Base-by-base conservation (phyloP, 2,329 filamentous ascomycete species). In the Teratosphaeria gauchensis region DNA sequence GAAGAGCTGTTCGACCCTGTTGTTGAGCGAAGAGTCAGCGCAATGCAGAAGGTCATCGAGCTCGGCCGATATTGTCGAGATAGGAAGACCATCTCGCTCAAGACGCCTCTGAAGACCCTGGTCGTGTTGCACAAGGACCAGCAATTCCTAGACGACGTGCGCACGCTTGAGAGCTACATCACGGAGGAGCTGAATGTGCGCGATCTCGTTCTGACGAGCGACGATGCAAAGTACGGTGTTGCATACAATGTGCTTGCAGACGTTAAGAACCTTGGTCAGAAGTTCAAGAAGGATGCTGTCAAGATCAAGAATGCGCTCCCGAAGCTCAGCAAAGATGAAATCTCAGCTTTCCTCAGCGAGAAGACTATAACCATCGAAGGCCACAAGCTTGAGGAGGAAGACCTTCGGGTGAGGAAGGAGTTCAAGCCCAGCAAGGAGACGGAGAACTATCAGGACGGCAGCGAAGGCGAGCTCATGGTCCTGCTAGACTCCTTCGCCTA, bases 31-130 rank as follows among this genome's bases (percentile, higher is more conserved):
- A 84, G 89, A 64, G 91, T 97, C 12, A 81, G 83, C 62, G 85
- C 91, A 54, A 97, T 99, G 94, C 92, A 97, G 74, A 88, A 86
- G 54, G 91, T 97, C 70, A 96, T 99, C 72, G 91, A 97, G 69
- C 82, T 97, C 62, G 90, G 85, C 53, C 84, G 94, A 70, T 84
- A 92, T 56, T 92, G 90, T 55, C 84, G 94, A 73, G 94, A 97
- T 74, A 85, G 91, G 56, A 85, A 88, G 60, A 85, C 86, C 52
- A 86, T 96, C 68, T 89, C 89, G 35, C 79, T 97, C 57, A 97
- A 96, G 78, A 94, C 88, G 4, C 94, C 94, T 4, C 78, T 97
- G 56, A 95, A 92, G 80, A 90, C 89, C 0, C 79, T 97, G 31
- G 83, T 96, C 12, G 89, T 97, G 62, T 89, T 97, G 62, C 90